Percentiles rank a stretch among this genome's conserved stretches.
Evolutionary conservation across 768 basidiomycete species (phyloP).

Genomic region (Fistulinella prunicolor): DNA sequence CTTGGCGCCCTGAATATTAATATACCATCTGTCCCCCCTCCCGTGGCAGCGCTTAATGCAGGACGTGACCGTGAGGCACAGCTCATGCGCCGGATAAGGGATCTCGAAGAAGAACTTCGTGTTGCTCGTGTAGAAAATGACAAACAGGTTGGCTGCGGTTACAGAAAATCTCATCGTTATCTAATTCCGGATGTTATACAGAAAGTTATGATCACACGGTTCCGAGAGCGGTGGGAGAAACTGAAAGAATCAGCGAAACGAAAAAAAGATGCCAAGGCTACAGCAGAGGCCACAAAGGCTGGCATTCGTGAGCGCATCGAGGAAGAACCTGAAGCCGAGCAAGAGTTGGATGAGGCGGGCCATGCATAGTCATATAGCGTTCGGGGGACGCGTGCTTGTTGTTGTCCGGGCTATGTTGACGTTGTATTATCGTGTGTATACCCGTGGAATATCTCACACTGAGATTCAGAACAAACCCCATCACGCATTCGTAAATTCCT

Average conservation of each 20-base stretch:
- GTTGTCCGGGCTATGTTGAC: conserved; percentile 3
- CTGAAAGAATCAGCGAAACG: conserved; percentile 84
- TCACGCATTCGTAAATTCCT: no score
- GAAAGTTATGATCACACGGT: conserved; percentile 82
- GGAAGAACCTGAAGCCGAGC: conserved; percentile 64
- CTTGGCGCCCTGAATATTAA: conserved; percentile 58
- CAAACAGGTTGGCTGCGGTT: conserved; percentile 58
- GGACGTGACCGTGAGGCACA: conserved; percentile 56
- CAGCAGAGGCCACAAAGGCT: conserved; percentile 43
- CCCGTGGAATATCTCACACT: background rate
- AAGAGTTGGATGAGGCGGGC: conserved; percentile 41
- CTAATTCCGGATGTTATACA: conserved; percentile 33
- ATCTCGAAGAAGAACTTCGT: conserved; percentile 78
- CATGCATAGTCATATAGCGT: background rate
- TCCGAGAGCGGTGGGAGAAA: conserved; percentile 86
- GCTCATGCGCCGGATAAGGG: conserved; percentile 52
- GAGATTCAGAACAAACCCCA: no score
- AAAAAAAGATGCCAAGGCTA: conserved; percentile 72
- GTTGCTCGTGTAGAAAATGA: conserved; percentile 67
- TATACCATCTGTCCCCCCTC: conserved; percentile 44
- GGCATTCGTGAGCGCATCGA: conserved; percentile 66
- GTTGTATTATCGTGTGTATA: conserved; percentile 14
- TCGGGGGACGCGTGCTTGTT: background rate
- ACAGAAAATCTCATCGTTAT: conserved; percentile 2
- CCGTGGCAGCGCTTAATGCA: conserved; percentile 49